These are phyloP conservation scores for Auriscalpium vulgare DNA, from an alignment of 768 basidiomycete genomes.

Conservation along the genomic window DNA sequence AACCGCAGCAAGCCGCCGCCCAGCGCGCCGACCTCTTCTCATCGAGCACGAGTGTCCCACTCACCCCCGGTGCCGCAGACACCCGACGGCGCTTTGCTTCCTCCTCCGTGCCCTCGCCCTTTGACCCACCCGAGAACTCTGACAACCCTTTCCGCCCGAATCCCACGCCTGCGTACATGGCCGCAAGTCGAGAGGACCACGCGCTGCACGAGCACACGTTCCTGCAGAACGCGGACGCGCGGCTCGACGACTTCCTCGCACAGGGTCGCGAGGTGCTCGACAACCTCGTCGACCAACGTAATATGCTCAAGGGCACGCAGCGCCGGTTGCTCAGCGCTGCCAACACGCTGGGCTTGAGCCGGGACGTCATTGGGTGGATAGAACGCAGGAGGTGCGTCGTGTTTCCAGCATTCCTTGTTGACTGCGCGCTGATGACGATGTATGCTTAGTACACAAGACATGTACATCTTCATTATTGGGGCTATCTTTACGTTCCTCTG, in stretches of 20 bases:
- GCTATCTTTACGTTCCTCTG: conserved; percentile 84
- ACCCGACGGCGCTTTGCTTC: conserved; percentile 54
- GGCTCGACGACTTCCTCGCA: conserved; percentile 84
- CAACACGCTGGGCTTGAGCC: conserved; percentile 88
- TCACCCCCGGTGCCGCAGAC: conserved; percentile 38
- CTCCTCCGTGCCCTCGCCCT: conserved; percentile 19
- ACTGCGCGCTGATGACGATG: not conserved
- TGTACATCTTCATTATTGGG: conserved; percentile 86
- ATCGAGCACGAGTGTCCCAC: conserved; percentile 18
- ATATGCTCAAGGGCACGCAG: conserved; percentile 93
- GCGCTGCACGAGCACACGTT: conserved; percentile 88
- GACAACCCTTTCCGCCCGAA: conserved; percentile 79
- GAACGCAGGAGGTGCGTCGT: conserved; percentile 78
- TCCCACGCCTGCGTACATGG: conserved; percentile 41
- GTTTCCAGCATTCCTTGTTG: not conserved
- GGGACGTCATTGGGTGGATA: conserved; percentile 96
- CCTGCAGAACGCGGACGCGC: conserved; percentile 70
- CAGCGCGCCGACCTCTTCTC: conserved; percentile 63
- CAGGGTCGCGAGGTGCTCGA: conserved; percentile 90
- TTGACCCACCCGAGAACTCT: conserved; percentile 36
- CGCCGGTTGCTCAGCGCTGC: conserved; percentile 80
- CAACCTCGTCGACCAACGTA: conserved; percentile 86
- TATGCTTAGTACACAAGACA: conserved; percentile 78
- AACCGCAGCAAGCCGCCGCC: conserved; percentile 44
- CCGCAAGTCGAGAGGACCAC: conserved; percentile 60